Evolutionary conservation across 2,329 filamentous ascomycete species (phyloP).

Genomic region (Trichoderma atroviride): DNA sequence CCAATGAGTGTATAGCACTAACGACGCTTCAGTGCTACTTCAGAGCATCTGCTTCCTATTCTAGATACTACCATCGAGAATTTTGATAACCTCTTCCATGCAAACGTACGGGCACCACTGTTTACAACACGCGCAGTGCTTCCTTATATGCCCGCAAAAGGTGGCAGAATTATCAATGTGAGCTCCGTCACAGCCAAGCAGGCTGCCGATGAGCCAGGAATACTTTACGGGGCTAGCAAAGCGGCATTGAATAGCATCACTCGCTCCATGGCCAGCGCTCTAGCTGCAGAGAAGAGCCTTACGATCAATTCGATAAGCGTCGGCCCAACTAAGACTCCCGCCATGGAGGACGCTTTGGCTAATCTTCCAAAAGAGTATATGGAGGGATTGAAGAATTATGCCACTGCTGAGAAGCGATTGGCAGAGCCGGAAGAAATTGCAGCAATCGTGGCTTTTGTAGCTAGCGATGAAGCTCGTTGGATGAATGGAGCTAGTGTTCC

Average conservation of each 20-base stretch:
- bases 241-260: slow-evolving; percentile 7
- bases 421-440: slow-evolving; percentile 12
- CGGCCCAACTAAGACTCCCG: slow-evolving; percentile 3
- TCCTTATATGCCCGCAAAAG: not conserved
- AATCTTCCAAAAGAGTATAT: not conserved
- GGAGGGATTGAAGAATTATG: not conserved
- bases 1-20: not conserved
- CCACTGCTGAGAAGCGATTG: slow-evolving; percentile 8
- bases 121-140: not conserved
- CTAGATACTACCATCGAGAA: not conserved
- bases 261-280: slow-evolving; percentile 1
- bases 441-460: not conserved
- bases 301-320: slow-evolving; percentile 13
- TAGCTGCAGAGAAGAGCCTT: slow-evolving; percentile 2
- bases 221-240: slow-evolving; percentile 1
- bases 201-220: slow-evolving; percentile 5
- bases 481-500: slow-evolving; percentile 5
- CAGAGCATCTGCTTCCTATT: not conserved
- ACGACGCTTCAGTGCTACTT: not conserved
- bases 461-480: slow-evolving; percentile 12
- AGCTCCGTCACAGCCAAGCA: not conserved
- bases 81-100: not conserved
- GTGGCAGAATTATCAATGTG: slow-evolving; percentile 1
- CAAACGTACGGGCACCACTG: not conserved
- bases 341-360: not conserved